Conservation (phyloP, 352 stramenopile species). For the Phytophthora quininea region DNA sequence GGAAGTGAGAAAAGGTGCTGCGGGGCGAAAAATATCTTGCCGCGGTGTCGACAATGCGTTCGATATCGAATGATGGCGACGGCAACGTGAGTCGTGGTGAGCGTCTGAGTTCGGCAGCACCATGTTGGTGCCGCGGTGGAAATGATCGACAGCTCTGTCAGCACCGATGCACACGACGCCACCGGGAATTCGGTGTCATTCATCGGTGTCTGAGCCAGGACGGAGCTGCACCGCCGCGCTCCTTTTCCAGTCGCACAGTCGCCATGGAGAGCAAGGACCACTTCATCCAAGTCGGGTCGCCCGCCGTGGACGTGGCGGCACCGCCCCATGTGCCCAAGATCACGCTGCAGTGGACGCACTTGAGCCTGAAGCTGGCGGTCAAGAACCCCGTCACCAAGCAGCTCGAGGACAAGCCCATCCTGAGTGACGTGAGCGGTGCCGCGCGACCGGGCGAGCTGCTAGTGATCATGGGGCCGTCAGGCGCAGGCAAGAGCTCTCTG, state of each 20-base stretch:
- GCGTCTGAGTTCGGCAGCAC: too few relatives aligned
- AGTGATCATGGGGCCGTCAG: constrained; percentile 72
- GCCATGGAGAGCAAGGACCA: not conserved
- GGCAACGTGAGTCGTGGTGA: too few relatives aligned
- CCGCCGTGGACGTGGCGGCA: not conserved
- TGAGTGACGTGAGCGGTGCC: constrained; percentile 46
- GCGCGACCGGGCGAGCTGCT: constrained; percentile 53
- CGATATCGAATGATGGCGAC: too few relatives aligned
- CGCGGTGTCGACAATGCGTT: too few relatives aligned
- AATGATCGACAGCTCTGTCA: too few relatives aligned
- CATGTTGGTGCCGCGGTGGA: too few relatives aligned
- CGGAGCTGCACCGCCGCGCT: too few relatives aligned
- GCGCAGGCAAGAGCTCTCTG: constrained; percentile 91
- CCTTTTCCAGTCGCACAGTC: not conserved
- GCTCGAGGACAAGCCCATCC: constrained; percentile 38
- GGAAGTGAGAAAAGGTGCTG: too few relatives aligned
- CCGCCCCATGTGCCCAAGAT: not conserved
- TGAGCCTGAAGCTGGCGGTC: constrained; percentile 8
- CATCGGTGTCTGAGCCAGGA: too few relatives aligned
- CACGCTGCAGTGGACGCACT: constrained; percentile 10
- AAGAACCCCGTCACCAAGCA: not conserved
- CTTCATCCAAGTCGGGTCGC: not conserved
- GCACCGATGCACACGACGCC: too few relatives aligned
- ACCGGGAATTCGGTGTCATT: too few relatives aligned
- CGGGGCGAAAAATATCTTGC: too few relatives aligned